Conservation (phyloP, 2,329 filamentous ascomycete species). For the Sporothrix curviconia region DNA sequence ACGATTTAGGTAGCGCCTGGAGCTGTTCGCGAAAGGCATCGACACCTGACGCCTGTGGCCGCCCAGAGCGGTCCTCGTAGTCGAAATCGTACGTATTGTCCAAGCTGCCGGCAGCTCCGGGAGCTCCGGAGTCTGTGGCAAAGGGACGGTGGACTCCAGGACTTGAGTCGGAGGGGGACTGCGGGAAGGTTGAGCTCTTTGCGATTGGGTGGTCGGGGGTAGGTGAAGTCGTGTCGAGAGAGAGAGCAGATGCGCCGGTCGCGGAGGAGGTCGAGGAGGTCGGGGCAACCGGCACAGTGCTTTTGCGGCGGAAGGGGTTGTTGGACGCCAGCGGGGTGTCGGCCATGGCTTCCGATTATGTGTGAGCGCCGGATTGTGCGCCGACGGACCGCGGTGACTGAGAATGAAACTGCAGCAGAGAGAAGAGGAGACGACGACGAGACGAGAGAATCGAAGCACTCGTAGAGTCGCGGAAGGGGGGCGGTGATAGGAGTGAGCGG, state of each 20-base stretch:
- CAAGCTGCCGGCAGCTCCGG: slow-evolving; percentile 12
- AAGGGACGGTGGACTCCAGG: too few relatives aligned
- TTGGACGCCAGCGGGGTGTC: slow-evolving; percentile 36
- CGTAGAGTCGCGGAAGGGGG: background rate
- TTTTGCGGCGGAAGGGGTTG: slow-evolving; percentile 48
- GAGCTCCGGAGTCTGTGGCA: background rate
- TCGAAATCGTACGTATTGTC: slow-evolving; percentile 6
- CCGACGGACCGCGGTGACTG: background rate
- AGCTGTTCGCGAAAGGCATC: slow-evolving; percentile 27
- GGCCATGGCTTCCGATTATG: slow-evolving; percentile 29
- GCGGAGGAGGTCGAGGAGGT: background rate
- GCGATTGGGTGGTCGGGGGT: slow-evolving; percentile 18
- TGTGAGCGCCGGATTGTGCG: background rate
- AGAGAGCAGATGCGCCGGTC: background rate
- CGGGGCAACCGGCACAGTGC: slow-evolving; percentile 9
- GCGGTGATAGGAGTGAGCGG: background rate
- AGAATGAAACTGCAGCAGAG: too few relatives aligned
- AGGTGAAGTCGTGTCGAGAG: slow-evolving; percentile 19
- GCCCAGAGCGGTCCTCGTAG: background rate
- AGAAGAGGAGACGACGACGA: background rate
- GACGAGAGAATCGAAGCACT: too few relatives aligned
- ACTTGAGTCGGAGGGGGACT: background rate
- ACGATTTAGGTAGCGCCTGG: slow-evolving; percentile 27
- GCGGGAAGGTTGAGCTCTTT: background rate
- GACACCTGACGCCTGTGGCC: slow-evolving; percentile 24